phyloP scores from a whole-genome alignment of 257 asterid species.

The Salvia splendens region DNA sequence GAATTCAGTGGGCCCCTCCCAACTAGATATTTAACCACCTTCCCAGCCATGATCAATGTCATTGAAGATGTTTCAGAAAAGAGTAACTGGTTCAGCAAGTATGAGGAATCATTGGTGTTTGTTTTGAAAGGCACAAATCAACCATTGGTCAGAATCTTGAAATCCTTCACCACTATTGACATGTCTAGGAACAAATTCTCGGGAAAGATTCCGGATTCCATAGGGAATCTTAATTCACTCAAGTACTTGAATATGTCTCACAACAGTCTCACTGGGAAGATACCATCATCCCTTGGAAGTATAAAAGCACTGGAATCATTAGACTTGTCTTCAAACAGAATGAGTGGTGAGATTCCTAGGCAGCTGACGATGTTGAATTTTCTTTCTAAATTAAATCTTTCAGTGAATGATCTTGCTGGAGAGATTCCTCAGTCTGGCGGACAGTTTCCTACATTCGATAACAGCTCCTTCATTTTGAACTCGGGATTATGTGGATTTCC shows the following conservation, averaged over 20 bases:
- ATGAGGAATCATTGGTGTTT: neutral
- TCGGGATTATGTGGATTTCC: conserved; percentile 5
- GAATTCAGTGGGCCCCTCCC: neutral
- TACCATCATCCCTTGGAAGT: conserved; percentile 6
- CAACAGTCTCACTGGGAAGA: neutral
- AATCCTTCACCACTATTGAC: conserved; percentile 10
- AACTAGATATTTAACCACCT: neutral
- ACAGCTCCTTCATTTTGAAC: neutral
- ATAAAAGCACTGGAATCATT: conserved; percentile 1
- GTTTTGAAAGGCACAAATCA: neutral
- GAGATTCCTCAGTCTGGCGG: conserved; percentile 11
- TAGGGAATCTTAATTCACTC: conserved; percentile 8
- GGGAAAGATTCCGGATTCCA: neutral
- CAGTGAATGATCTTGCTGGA: conserved; percentile 14
- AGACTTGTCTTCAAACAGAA: neutral
- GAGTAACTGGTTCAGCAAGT: conserved; percentile 6
- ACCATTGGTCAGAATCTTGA: neutral
- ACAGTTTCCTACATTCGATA: neutral
- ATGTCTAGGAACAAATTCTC: neutral
- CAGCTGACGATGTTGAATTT: neutral
- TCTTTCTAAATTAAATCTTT: neutral
- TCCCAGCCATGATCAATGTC: conserved; percentile 6
- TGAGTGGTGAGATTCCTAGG: conserved; percentile 1
- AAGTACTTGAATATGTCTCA: conserved; percentile 10
- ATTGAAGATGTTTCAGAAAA: neutral